Base-by-base conservation (phyloP, 192 early-diverging fungal species). In the Coemansia sp. region DNA sequence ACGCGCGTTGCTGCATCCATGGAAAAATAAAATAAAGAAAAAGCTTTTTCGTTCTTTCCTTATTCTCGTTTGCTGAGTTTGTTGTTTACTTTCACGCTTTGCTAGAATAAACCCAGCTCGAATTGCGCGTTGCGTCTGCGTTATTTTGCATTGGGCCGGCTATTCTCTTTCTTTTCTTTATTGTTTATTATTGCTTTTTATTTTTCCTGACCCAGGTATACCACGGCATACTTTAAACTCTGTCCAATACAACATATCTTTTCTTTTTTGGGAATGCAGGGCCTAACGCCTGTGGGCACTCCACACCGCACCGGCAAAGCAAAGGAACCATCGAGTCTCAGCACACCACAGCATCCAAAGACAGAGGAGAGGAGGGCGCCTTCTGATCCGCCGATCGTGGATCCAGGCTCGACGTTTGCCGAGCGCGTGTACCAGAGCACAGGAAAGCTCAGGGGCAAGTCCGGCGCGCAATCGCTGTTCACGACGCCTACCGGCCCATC, bases 391-490 rank as follows among this genome's bases (percentile, higher is more conserved):
- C 63, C 61, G 54, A 39, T 12, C 18, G 59, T 12, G 8, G 26
- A 41, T 22, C 15, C 40, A 12, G 64, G 63, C 22, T 80, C 77
- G 7, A 65, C 66, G 9, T 81, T 81, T 67, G 73, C 73, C 32
- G 78, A 81, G 19, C 78, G 78, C 42, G 74, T 76, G 10, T 76
- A 81, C 63, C 73, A 69, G 41, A 81, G 49, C 73, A 72, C 69
- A 11, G 69, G 73, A 3, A 62, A 59, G 6, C 22, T n/a, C 57
- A 59, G 46, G 13, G 58, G 51, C n/a, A 45, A 42, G 49, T 47
- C 43, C 8, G 42, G 39, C 8, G 8, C 45, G 19, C 58, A 61
- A 15, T 21, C 69, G 21, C 6, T 61, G 36, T 52, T 60, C 37
- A 26, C 57, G 40, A 47, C 41, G 16, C 45, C 22, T 37, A 26